Evolutionary conservation across 495 filamentous ascomycete genomes (phyloP).

Genomic region (Pseudomonodictys pantanalensis): DNA sequence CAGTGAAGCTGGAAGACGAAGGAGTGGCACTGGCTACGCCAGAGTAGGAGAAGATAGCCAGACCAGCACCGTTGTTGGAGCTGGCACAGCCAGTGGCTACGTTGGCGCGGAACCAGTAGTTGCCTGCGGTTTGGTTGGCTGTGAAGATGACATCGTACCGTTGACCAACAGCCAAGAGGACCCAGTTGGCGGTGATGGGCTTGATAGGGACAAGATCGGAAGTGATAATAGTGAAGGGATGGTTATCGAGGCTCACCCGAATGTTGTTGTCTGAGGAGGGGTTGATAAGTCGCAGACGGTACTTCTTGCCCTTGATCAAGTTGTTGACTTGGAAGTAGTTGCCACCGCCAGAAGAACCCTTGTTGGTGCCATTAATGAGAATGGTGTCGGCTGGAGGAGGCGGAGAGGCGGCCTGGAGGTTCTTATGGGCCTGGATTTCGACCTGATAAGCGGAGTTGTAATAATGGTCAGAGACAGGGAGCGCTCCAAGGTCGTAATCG

Average conservation of each 20-base stretch:
- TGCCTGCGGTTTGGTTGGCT: constrained; percentile 39
- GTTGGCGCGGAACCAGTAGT: constrained; percentile 44
- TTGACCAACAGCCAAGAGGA: constrained; percentile 32
- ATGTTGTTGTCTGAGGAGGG: constrained; percentile 39
- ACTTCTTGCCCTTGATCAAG: constrained; percentile 36
- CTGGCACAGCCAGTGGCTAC: constrained; percentile 29
- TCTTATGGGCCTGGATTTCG: constrained; percentile 6
- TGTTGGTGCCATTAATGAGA: constrained; percentile 41
- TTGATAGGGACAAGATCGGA: constrained; percentile 42
- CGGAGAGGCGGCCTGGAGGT: constrained; percentile 14
- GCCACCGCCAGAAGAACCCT: constrained; percentile 31
- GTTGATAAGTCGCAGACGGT: constrained; percentile 43
- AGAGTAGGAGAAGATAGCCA: constrained; percentile 26
- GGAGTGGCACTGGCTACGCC: constrained; percentile 8
- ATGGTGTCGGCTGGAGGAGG: constrained; percentile 39
- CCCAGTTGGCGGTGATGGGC: constrained; percentile 28
- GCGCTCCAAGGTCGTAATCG: constrained; percentile 40
- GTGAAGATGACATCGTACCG: constrained; percentile 43
- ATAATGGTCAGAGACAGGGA: constrained; percentile 40
- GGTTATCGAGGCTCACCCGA: constrained; percentile 41
- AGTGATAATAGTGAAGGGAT: constrained; percentile 37
- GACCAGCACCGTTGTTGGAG: constrained; percentile 25
- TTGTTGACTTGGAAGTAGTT: constrained; percentile 27
- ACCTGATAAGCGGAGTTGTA: constrained; percentile 34
- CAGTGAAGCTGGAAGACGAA: constrained; percentile 5